These are phyloP conservation scores for Saccharomyces hybrid DNA, from an alignment of 1,139 yeast species.

Conservation along the genomic window DNA sequence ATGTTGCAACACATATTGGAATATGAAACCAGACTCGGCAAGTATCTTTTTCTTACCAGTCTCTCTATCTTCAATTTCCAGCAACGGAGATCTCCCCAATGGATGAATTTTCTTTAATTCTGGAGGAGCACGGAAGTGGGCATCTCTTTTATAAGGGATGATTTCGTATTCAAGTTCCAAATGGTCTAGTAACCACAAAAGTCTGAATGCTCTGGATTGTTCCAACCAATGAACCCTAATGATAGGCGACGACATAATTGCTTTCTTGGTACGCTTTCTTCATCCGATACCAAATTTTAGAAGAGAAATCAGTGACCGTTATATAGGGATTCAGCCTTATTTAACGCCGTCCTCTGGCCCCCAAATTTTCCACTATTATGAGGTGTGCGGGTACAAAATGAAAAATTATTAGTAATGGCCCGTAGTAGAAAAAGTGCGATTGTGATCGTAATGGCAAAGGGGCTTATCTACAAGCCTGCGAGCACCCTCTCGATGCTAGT, in stretches of 20 bases:
- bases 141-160: conserved; percentile 42
- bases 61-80: conserved; percentile 44
- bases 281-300: too few relatives aligned
- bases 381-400: too few relatives aligned
- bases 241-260: conserved; percentile 41
- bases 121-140: conserved; percentile 34
- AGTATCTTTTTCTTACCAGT: conserved; percentile 28
- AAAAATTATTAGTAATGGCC: too few relatives aligned
- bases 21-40: conserved; percentile 44
- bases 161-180: conserved; percentile 46
- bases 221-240: conserved; percentile 39
- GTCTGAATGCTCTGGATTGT: conserved; percentile 47
- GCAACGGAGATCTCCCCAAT: conserved; percentile 48
- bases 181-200: conserved; percentile 50
- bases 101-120: conserved; percentile 49
- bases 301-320: too few relatives aligned
- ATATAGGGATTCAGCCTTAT: too few relatives aligned
- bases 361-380: too few relatives aligned
- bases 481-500: too few relatives aligned
- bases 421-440: too few relatives aligned
- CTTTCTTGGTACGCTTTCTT: too few relatives aligned
- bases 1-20: conserved; percentile 38
- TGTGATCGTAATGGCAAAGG: too few relatives aligned
- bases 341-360: too few relatives aligned
- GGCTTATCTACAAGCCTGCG: too few relatives aligned